phyloP scores from a whole-genome alignment of 1,284 basidiomycete species.

The Cystobasidiaceae sp. region DNA sequence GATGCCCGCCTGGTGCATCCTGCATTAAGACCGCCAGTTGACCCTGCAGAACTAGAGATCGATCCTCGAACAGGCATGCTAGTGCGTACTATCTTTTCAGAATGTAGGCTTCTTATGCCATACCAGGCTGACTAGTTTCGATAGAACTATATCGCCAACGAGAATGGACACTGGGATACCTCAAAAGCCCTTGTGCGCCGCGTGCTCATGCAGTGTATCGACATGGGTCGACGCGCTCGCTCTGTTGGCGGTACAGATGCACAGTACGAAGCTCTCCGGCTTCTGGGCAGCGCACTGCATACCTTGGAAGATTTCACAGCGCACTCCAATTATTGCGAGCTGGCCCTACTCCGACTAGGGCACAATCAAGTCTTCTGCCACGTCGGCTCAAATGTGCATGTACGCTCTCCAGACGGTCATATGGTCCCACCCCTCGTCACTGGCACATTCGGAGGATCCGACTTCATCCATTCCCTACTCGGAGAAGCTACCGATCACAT shows the following conservation, averaged over 20 bases:
- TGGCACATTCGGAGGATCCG: conserved; percentile 74
- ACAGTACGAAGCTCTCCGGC: conserved; percentile 68
- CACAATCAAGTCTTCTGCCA: conserved; percentile 75
- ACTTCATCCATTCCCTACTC: conserved; percentile 33
- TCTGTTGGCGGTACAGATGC: conserved; percentile 49
- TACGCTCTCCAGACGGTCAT: conserved; percentile 22
- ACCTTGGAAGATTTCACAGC: conserved; percentile 75
- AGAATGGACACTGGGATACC: conserved; percentile 72
- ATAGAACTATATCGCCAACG: conserved; percentile 86
- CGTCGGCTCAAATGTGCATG: conserved; percentile 62
- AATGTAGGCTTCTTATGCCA: conserved; percentile 58
- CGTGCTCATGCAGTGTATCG: conserved; percentile 61
- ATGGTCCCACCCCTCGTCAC: conserved; percentile 55
- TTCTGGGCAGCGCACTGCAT: conserved; percentile 61
- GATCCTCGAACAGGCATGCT: conserved; percentile 78
- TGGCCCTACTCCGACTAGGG: conserved; percentile 63
- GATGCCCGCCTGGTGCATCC: conserved; percentile 74
- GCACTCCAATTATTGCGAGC: conserved; percentile 54
- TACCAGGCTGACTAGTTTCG: conserved; percentile 81
- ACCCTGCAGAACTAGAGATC: conserved; percentile 76
- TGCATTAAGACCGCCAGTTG: conserved; percentile 68
- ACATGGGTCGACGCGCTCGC: conserved; percentile 36
- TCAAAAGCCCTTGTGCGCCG: conserved; percentile 64
- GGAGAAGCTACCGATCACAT: conserved; percentile 43
- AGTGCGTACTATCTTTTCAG: conserved; percentile 81